Evolutionary conservation across 164 flowering plant genomes (phyloP), one percentile per base, ranked within the genome.

Genomic region (Vitis amurensis): DNA sequence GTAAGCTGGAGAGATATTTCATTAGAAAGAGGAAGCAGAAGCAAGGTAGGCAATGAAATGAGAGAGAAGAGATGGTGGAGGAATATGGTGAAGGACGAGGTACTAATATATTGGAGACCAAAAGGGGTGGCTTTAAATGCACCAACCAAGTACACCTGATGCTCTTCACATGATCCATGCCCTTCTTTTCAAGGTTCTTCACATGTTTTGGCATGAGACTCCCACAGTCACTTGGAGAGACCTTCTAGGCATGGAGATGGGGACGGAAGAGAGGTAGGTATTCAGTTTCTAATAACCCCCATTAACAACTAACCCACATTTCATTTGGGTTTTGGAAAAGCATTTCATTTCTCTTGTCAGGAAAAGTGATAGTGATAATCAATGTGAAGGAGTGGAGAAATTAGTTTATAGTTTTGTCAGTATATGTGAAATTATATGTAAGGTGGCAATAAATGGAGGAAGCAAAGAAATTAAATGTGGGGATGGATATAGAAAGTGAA

Each of bases 141-240:
- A 68, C 61, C 61, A 59, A 50, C 59, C 61, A 68, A 37, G 72
- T 71, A 79, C 69, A 44, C 55, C 76, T 75, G 83, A 67, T 78
- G 67, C 68, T 66, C 59, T 62, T 88, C 92, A 88, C 88, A 86
- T 83, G 92, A 85, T 85, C 77, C 90, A 67, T 73, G 90, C 70
- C 85, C 19, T 50, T 49, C 68, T 44, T 79, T 77, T 80, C 31
- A 70, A 81, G 55, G 66, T 48, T 16, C 59, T 74, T 85, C 88
- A 85, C 82, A 78, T 68, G 86, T 68, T 58, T 69, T 74, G 75
- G 50, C 44, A 4, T 47, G 63, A 65, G 80, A 78, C 68, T 37
- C 59, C 16, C n/a, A 63, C 55, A 64, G 23, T 9, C 16, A 44
- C 31, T 37, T 37, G 44, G 44, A 37, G 44, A 37, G 27, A 23